Evolutionary conservation across 2,329 filamentous ascomycete species (phyloP).

Genomic region (Albophoma yamanashiensis): DNA sequence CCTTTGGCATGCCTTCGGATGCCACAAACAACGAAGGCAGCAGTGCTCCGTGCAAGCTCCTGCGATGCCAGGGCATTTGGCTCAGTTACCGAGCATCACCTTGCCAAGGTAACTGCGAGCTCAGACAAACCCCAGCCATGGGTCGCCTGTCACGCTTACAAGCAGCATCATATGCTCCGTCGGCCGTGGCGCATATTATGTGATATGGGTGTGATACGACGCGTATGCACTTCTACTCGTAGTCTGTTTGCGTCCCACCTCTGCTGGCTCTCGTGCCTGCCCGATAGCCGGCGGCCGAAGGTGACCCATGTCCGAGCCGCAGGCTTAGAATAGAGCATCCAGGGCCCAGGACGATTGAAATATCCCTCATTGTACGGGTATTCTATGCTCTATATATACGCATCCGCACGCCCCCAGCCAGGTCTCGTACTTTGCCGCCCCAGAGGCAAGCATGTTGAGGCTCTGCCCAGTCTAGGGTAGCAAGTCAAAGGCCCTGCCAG

Average conservation of each 20-base stretch:
- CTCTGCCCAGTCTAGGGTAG: neutral
- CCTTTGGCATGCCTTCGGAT: neutral
- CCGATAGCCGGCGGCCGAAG: neutral
- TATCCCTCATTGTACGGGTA: no score
- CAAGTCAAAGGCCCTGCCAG: neutral
- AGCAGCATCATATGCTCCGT: neutral
- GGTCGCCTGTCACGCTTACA: neutral
- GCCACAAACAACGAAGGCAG: neutral
- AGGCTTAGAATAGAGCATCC: neutral
- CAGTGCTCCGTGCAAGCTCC: neutral
- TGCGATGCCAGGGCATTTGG: neutral
- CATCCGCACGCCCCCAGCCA: no score
- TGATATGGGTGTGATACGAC: neutral
- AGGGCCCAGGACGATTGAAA: neutral
- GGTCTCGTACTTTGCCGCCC: no score
- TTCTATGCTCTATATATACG: neutral
- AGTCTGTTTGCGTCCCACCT: neutral
- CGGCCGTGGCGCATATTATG: neutral
- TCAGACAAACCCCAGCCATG: neutral
- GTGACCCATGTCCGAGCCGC: neutral
- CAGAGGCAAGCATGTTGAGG: neutral
- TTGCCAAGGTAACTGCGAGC: neutral
- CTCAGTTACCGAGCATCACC: neutral
- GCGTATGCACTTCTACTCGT: neutral
- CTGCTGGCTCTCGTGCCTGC: neutral